A percentile compares a stretch with the other conserved stretches of the same genome.
These are phyloP conservation scores for Ganoderma boninense DNA, from an alignment of 1,284 basidiomycete species.

Conservation along the genomic window DNA sequence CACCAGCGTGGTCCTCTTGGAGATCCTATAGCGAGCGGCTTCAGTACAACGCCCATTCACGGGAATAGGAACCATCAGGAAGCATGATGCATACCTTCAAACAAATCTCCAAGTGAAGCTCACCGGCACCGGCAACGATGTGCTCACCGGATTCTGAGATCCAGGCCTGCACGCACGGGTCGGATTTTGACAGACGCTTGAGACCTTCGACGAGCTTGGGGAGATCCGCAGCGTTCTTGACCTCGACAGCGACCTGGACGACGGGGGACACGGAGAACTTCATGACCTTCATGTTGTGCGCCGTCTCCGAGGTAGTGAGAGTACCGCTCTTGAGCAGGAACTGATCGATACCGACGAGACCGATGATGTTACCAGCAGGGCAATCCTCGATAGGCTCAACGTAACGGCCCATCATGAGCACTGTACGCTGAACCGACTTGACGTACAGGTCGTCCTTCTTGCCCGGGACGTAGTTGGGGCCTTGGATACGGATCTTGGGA, in stretches of 20 bases:
- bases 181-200: constrained; percentile 99
- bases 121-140: constrained; percentile 99
- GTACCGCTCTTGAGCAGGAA: constrained; percentile 99
- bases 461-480: constrained; percentile 98
- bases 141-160: constrained; percentile 96
- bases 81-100: constrained; percentile 74
- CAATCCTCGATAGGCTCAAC: constrained; percentile 99
- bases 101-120: constrained; percentile 99
- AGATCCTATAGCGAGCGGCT: constrained; percentile 69
- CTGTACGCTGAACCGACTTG: constrained; percentile 99
- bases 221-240: constrained; percentile 99
- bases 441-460: constrained; percentile 99
- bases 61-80: not conserved
- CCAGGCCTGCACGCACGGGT: constrained; percentile 98
- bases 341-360: constrained; percentile 99
- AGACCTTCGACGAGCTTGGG: constrained; percentile 99
- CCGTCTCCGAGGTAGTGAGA: constrained; percentile 96
- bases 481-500: constrained; percentile 99
- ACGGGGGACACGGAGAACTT: constrained; percentile 99
- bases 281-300: constrained; percentile 99
- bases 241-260: constrained; percentile 99
- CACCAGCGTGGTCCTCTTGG: constrained; percentile 99
- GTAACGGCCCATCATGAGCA: constrained; percentile 99
- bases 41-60: not conserved
- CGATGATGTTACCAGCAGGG: constrained; percentile 98